Percentiles rank a stretch among this genome's conserved stretches.
Conservation (phyloP, 73 alveolate genomes). For the Paramecium sonneborni region DNA sequence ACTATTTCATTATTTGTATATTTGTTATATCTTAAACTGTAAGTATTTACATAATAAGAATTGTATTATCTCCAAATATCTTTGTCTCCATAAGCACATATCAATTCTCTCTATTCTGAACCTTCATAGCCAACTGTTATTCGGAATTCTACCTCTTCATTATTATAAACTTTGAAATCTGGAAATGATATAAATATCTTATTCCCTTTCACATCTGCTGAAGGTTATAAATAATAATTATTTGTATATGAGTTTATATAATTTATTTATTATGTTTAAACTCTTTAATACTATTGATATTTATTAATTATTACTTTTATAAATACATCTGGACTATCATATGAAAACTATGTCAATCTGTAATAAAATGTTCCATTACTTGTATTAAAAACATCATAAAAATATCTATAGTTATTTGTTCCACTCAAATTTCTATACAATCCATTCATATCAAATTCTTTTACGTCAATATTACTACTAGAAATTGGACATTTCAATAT, state of each 20-base stretch:
- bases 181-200: not conserved
- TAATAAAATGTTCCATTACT: not conserved
- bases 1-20: not conserved
- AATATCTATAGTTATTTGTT: not conserved
- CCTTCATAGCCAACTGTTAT: not conserved
- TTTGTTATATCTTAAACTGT: not conserved
- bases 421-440: not conserved
- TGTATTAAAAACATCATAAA: not conserved
- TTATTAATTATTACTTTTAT: not conserved
- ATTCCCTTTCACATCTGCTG: not conserved
- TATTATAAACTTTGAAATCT: not conserved
- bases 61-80: not conserved
- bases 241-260: not conserved
- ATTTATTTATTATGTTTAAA: not conserved
- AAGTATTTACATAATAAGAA: not conserved
- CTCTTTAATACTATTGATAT: not conserved
- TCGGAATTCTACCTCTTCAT: not conserved
- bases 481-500: not conserved
- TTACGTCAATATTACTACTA: not conserved
- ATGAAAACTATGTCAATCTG: not conserved
- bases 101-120: not conserved
- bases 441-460: not conserved
- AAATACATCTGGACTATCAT: not conserved
- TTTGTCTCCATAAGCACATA: not conserved
- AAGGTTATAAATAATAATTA: not conserved